Conservation (phyloP, 2,329 filamentous ascomycete species). For the Bimuria novae-zelandiae region DNA sequence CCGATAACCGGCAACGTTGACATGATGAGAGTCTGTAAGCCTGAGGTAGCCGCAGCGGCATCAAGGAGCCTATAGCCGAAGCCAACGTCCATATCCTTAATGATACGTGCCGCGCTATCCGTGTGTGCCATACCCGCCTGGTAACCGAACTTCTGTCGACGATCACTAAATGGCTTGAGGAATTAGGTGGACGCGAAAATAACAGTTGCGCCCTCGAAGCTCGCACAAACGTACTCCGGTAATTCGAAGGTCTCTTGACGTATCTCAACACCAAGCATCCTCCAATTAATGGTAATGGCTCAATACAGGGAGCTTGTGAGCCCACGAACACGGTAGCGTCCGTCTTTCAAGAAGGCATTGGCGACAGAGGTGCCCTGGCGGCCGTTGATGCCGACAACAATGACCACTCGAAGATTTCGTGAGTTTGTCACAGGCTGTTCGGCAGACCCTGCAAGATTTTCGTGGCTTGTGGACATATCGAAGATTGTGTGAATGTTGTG, state of each 20-base stretch:
- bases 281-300: slow-evolving; percentile 11
- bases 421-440: no score
- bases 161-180: background rate
- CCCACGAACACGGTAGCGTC: background rate
- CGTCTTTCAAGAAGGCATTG: background rate
- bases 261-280: slow-evolving; percentile 40
- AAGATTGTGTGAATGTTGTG: no score
- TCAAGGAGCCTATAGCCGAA: background rate
- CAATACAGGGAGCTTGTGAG: slow-evolving; percentile 1
- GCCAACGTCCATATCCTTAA: background rate
- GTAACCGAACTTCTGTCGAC: background rate
- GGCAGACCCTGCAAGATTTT: background rate
- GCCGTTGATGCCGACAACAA: slow-evolving; percentile 9
- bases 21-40: background rate
- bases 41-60: background rate
- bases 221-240: slow-evolving; percentile 28
- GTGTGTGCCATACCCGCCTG: background rate
- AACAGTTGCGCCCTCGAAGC: slow-evolving; percentile 41
- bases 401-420: background rate
- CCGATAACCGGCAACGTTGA: background rate
- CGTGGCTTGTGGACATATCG: background rate
- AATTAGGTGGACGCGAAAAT: slow-evolving; percentile 46
- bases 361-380: slow-evolving; percentile 10
- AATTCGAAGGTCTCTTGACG: slow-evolving; percentile 41
- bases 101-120: background rate